A percentile compares a stretch with the other conserved stretches of the same genome.
Evolutionary conservation across 805 yeast genomes (phyloP).

Genomic region (Clavispora vitiphila): DNA sequence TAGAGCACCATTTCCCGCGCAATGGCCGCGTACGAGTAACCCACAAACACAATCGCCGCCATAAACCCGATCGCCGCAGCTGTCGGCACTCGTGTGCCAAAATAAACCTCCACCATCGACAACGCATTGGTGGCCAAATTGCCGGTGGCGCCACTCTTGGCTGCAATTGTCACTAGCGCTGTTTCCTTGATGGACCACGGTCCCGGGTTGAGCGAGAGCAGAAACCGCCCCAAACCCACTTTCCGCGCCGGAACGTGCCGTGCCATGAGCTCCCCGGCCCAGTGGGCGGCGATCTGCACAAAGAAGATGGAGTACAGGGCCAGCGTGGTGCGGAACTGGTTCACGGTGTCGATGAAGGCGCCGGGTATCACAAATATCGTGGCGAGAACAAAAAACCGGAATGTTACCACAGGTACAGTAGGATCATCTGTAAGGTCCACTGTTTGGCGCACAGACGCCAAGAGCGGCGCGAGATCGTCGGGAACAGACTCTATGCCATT

Average conservation of each 20-base stretch:
- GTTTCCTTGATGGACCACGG: conserved; percentile 55
- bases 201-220: conserved; percentile 42
- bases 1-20: conserved; percentile 42
- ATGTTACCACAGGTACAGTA: conserved; percentile 32
- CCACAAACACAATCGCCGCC: conserved; percentile 49
- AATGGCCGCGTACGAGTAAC: conserved; percentile 50
- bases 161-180: conserved; percentile 47
- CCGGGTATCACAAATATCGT: conserved; percentile 36
- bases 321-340: conserved; percentile 39
- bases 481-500: not conserved
- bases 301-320: conserved; percentile 50
- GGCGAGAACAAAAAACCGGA: conserved; percentile 30
- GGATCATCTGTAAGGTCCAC: conserved; percentile 39
- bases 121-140: conserved; percentile 45
- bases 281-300: conserved; percentile 47
- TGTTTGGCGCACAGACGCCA: conserved; percentile 25
- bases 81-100: conserved; percentile 28
- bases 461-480: not conserved
- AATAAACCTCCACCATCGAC: conserved; percentile 43
- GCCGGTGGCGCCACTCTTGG: conserved; percentile 50
- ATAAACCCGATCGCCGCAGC: conserved; percentile 39
- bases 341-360: conserved; percentile 39
- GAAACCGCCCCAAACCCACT: conserved; percentile 15
- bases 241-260: conserved; percentile 30
- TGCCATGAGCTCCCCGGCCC: conserved; percentile 45